Base-by-base conservation (phyloP, 2,329 filamentous ascomycete genomes). In the Plenodomus tracheiphilus region DNA sequence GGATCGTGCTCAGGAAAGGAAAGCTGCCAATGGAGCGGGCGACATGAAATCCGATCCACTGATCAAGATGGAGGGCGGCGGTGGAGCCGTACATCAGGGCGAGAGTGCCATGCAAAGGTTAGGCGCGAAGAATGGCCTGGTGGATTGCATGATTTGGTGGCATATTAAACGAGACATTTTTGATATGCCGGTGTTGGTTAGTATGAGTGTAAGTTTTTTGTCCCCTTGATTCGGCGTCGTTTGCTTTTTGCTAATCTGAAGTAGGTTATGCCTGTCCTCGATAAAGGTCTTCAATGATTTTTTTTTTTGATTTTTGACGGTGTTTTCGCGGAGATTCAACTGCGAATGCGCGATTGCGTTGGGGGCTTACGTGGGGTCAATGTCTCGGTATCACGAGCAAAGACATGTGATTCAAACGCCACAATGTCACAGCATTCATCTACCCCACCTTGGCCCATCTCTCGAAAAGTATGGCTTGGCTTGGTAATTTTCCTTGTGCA, bases 151-250 rank as follows among this genome's bases (percentile, higher is more conserved):
- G 64, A 96, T 95, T 75, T 96, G 90, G 77, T 97, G 93, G 92
- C 93, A 90, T 56, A 92, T 97, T 54, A 96, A 96, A 77, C 82
- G 93, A 56, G 94, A 99, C 73, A 90, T 94, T 35, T 97, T 97
- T 76, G 93, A 97, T 76, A 96, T 97, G 73, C 94, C 94, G 18
- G 96, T 97, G 91, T 81, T 97, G 77, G 95, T 97, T 73, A 89
- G 97, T 67, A 93, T 97, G 79, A 97, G 97, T 77, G 94, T 97
- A 73, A 87, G 92, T 86, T 22, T 13, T 32, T 15, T 4, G 28
- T 11, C 13, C 28, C 28, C n/a, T n/a, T n/a, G n/a, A n/a, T n/a
- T n/a, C n/a, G n/a, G n/a, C n/a, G n/a, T n/a, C n/a, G n/a, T n/a
- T n/a, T n/a, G n/a, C n/a, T n/a, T n/a, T n/a, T n/a, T n/a, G 39